Percentiles rank a stretch among this genome's conserved stretches.
Evolutionary conservation across 2,329 filamentous ascomycete species (phyloP).

Genomic region (Capronia epimyces): DNA sequence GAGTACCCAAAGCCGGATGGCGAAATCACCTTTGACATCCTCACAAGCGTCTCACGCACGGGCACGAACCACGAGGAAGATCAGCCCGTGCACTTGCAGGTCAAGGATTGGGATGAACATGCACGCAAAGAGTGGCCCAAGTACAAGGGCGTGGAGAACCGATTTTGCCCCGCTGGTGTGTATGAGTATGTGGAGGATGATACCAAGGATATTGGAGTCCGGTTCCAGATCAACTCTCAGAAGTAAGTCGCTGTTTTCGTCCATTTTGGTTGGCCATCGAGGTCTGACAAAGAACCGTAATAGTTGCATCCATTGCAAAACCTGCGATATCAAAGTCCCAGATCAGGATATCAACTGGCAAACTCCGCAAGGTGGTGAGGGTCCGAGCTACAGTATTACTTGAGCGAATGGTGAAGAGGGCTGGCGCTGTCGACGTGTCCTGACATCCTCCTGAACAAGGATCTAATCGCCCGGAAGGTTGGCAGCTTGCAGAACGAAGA

Average conservation of each 20-base stretch:
- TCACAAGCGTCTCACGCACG: conserved; percentile 90
- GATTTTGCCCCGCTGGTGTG: conserved; percentile 94
- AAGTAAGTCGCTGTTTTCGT: conserved; percentile 62
- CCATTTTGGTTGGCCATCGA: not conserved
- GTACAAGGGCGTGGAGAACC: conserved; percentile 89
- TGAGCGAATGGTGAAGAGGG: conserved; percentile 27
- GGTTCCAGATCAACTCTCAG: conserved; percentile 96
- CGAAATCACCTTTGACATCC: conserved; percentile 89
- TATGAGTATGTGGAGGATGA: conserved; percentile 97
- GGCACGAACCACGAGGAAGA: conserved; percentile 99
- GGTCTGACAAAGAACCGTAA: conserved; percentile 4
- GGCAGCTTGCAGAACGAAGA: not conserved
- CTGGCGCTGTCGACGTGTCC: not conserved
- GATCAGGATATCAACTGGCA: conserved; percentile 97
- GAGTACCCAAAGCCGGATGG: conserved; percentile 96
- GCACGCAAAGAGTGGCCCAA: conserved; percentile 73
- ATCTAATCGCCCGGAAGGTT: not conserved
- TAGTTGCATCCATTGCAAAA: conserved; percentile 99
- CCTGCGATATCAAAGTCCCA: conserved; percentile 97
- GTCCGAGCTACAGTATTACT: conserved; percentile 61
- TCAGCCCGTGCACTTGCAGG: conserved; percentile 91
- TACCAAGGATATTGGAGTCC: conserved; percentile 76
- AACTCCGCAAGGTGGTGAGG: conserved; percentile 85
- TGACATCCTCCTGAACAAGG: not conserved
- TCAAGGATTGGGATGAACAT: conserved; percentile 91